Evolutionary conservation across 2,329 filamentous ascomycete genomes (phyloP).

Genomic region (Cercospora sp.): DNA sequence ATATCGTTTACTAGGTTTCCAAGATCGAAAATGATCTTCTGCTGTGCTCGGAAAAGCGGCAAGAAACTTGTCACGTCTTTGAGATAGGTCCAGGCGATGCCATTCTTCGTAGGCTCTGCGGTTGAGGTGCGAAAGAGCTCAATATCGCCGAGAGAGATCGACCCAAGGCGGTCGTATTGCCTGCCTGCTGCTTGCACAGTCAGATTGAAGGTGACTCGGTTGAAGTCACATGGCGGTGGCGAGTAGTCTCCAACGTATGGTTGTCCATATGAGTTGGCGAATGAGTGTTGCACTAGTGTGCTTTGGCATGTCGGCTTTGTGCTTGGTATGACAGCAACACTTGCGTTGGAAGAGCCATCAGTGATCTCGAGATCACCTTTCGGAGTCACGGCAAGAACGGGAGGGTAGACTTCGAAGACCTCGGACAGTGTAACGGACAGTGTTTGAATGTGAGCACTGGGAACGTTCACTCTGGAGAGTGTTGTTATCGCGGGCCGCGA

Average conservation of each 20-base stretch:
- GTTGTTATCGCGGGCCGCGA: conserved; percentile 1
- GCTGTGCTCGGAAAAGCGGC: conserved; percentile 65
- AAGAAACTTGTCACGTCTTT: conserved; percentile 77
- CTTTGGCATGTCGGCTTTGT: conserved; percentile 49
- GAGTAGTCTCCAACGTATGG: conserved; percentile 71
- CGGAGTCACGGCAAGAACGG: conserved; percentile 55
- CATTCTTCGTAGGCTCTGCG: conserved; percentile 69
- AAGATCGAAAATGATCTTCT: conserved; percentile 78
- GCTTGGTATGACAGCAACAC: conserved; percentile 31
- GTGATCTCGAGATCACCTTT: conserved; percentile 42
- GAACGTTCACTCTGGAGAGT: background rate
- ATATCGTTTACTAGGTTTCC: conserved; percentile 69
- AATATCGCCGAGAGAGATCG: conserved; percentile 73
- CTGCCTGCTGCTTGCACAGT: conserved; percentile 69
- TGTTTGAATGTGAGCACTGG: conserved; percentile 27
- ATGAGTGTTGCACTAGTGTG: conserved; percentile 68
- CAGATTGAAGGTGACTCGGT: conserved; percentile 73
- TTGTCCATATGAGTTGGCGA: conserved; percentile 70
- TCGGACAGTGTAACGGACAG: conserved; percentile 55
- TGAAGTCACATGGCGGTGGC: conserved; percentile 69
- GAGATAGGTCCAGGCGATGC: conserved; percentile 73
- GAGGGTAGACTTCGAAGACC: conserved; percentile 69
- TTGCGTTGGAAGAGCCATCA: conserved; percentile 36
- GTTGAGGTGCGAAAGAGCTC: conserved; percentile 85
- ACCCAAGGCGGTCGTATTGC: conserved; percentile 74